Conservation (phyloP, 495 filamentous ascomycete genomes). For the Penicillium lividum region DNA sequence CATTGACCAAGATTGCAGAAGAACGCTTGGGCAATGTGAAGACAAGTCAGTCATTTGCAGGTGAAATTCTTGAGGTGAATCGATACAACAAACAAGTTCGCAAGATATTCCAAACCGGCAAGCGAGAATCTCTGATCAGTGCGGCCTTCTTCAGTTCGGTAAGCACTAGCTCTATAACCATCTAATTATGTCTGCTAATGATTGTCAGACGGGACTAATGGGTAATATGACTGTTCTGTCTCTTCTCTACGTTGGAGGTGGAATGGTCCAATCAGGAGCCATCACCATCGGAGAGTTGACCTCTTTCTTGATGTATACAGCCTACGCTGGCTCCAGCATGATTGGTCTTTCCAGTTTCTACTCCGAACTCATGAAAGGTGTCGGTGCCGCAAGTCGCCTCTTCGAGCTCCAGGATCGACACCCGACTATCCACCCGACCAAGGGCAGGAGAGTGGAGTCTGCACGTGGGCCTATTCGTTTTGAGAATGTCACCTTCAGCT, state of each 20-base stretch:
- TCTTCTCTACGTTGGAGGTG: constrained; percentile 87
- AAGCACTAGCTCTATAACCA: constrained; percentile 20
- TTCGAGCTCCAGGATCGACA: constrained; percentile 96
- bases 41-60: constrained; percentile 93
- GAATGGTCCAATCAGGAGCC: constrained; percentile 80
- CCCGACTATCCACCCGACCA: constrained; percentile 80
- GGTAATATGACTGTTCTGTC: constrained; percentile 95
- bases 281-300: constrained; percentile 92
- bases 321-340: constrained; percentile 85
- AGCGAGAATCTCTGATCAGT: constrained; percentile 79
- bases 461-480: constrained; percentile 88
- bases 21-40: constrained; percentile 93
- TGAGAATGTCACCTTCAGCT: constrained; percentile 80
- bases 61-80: constrained; percentile 83
- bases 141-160: constrained; percentile 86
- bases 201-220: constrained; percentile 69
- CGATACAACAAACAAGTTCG: constrained; percentile 90
- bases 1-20: constrained; percentile 93
- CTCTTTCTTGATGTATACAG: constrained; percentile 98
- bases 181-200: constrained; percentile 17
- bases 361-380: constrained; percentile 98
- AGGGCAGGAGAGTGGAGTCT: constrained; percentile 71
- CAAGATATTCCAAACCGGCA: constrained; percentile 87
- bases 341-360: constrained; percentile 95
- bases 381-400: constrained; percentile 88